These are phyloP conservation scores for Primulina eburnea DNA, from an alignment of 257 asterid genomes.

Conservation along the genomic window DNA sequence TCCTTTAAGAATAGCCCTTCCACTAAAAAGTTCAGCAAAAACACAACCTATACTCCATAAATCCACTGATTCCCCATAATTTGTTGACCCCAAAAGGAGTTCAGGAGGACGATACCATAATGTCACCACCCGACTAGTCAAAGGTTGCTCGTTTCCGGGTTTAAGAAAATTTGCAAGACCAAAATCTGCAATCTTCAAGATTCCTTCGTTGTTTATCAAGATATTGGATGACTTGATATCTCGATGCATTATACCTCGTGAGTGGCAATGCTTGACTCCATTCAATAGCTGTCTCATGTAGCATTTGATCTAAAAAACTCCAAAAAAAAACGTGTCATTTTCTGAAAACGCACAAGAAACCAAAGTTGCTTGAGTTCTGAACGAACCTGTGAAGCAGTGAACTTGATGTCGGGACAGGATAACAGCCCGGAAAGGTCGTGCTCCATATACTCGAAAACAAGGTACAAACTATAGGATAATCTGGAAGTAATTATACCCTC, in stretches of 20 bases:
- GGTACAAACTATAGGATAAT: constrained; percentile 67
- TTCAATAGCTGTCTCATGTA: constrained; percentile 73
- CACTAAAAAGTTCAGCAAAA: constrained; percentile 81
- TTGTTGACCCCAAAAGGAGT: constrained; percentile 78
- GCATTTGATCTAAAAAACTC: constrained; percentile 73
- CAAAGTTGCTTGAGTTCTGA: neutral
- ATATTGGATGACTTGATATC: constrained; percentile 84
- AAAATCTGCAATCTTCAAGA: constrained; percentile 80
- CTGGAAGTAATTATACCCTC: constrained; percentile 90
- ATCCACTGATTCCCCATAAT: constrained; percentile 74
- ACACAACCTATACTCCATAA: constrained; percentile 96
- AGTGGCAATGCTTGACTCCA: constrained; percentile 86
- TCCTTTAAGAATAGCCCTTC: constrained; percentile 88
- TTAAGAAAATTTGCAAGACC: constrained; percentile 75
- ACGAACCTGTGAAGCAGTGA: constrained; percentile 80
- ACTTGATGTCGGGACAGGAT: constrained; percentile 78
- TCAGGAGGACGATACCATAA: constrained; percentile 99
- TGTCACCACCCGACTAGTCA: constrained; percentile 93
- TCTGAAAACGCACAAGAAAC: neutral
- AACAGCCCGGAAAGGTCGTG: constrained; percentile 92
- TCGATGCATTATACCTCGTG: constrained; percentile 78
- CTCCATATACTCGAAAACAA: constrained; percentile 97
- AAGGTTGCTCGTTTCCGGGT: constrained; percentile 47
- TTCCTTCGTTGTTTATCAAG: constrained; percentile 75
- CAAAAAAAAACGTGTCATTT: neutral